Percentiles rank a stretch among this genome's conserved stretches.
These are phyloP conservation scores for Tilletia horrida DNA, from an alignment of 1,284 basidiomycete genomes.

Conservation along the genomic window DNA sequence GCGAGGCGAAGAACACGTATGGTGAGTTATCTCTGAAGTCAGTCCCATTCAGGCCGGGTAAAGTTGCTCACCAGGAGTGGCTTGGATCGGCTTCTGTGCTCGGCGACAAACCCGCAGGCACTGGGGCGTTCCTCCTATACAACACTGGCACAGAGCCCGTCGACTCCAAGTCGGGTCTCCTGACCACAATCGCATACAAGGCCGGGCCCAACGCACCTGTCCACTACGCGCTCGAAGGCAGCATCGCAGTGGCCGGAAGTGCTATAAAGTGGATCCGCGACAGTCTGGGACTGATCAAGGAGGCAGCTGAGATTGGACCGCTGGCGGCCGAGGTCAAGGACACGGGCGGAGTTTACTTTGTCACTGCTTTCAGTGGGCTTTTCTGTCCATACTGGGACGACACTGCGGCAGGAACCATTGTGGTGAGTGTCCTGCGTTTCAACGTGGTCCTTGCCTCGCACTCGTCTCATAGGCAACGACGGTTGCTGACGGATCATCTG, in stretches of 20 bases:
- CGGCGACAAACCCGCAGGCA: no score
- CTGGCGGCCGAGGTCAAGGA: conserved; percentile 74
- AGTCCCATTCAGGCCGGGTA: no score
- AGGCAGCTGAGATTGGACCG: conserved; percentile 77
- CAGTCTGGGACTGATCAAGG: conserved; percentile 76
- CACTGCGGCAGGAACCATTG: conserved; percentile 74
- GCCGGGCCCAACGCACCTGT: conserved; percentile 74
- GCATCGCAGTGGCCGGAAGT: conserved; percentile 89
- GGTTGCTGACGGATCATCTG: background rate
- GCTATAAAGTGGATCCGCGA: conserved; percentile 95
- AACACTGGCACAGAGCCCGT: conserved; percentile 85
- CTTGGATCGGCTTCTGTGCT: background rate
- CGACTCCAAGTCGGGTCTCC: conserved; percentile 76
- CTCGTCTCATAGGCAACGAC: background rate
- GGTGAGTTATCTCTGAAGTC: conserved; percentile 31
- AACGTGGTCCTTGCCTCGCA: no score
- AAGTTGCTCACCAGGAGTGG: no score
- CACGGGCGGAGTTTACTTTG: conserved; percentile 93
- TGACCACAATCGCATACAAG: conserved; percentile 94
- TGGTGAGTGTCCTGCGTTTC: conserved; percentile 59
- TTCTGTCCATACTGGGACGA: conserved; percentile 86
- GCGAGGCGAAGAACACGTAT: conserved; percentile 56
- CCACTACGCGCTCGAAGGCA: conserved; percentile 89
- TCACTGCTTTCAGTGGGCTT: conserved; percentile 89
- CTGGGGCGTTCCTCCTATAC: conserved; percentile 92